phyloP scores from a whole-genome alignment of 108 stramenopile genomes.

The Discostella stelligeroides region DNA sequence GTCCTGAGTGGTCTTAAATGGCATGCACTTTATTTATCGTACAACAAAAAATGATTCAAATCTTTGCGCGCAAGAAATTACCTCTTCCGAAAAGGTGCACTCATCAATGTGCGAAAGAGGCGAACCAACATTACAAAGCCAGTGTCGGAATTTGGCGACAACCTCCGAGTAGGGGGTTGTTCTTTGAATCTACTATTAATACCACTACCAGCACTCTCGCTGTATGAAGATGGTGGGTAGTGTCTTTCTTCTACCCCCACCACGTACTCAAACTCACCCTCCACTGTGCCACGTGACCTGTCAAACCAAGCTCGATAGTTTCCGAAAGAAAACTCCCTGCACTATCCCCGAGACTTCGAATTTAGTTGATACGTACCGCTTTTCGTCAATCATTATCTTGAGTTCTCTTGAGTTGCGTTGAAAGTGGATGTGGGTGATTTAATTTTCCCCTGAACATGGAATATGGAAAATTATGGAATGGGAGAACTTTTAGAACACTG shows the following conservation, averaged over 20 bases:
- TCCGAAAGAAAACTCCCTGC: too few species aligned
- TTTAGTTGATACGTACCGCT: constrained; percentile 6
- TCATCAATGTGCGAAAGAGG: constrained; percentile 13
- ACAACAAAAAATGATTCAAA: constrained; percentile 12
- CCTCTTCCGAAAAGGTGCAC: constrained; percentile 12
- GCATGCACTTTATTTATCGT: too few species aligned
- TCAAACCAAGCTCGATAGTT: constrained; percentile 17
- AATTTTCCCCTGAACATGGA: too few species aligned
- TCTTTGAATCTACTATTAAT: not conserved
- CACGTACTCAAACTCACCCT: constrained; percentile 14
- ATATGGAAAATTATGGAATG: too few species aligned
- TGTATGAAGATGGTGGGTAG: not conserved
- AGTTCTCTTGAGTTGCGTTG: too few species aligned
- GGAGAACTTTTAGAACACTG: too few species aligned
- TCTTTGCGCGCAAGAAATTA: not conserved
- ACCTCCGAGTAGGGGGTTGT: not conserved
- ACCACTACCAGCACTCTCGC: too few species aligned
- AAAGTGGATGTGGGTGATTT: too few species aligned
- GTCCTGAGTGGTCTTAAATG: too few species aligned
- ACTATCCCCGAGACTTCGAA: too few species aligned
- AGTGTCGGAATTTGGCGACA: constrained; percentile 3
- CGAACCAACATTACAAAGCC: constrained; percentile 13
- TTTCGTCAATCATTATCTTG: too few species aligned
- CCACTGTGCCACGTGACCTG: constrained; percentile 13
- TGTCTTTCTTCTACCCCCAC: not conserved